Conservation (phyloP, 1,284 basidiomycete species). For the Rhodotorula sp. region DNA sequence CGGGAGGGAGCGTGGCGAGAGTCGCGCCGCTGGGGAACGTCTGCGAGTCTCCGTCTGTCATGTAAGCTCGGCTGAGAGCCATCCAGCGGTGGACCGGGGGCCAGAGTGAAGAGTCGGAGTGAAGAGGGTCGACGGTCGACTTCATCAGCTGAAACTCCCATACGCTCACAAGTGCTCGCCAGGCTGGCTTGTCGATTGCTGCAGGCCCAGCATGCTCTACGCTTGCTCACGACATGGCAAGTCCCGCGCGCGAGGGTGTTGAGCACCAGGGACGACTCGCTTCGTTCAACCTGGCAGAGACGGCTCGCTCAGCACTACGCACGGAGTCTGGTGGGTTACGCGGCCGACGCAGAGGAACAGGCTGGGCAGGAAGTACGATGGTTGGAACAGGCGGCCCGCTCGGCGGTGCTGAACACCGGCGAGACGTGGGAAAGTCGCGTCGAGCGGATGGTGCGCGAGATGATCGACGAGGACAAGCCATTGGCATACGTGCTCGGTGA, state of each 20-base stretch:
- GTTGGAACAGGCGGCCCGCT: slow-evolving; percentile 10
- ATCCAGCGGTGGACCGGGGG: neutral
- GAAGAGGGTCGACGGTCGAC: too few species aligned
- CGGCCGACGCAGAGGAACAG: neutral
- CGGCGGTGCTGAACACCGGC: neutral
- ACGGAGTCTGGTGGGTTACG: neutral
- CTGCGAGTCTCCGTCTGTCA: too few species aligned
- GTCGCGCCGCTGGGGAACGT: neutral
- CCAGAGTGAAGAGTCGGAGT: neutral
- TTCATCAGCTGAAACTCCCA: too few species aligned
- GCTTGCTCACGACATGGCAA: too few species aligned
- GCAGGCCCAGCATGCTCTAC: too few species aligned
- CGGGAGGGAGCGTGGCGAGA: slow-evolving; percentile 2
- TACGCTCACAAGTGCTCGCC: too few species aligned
- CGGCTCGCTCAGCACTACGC: neutral
- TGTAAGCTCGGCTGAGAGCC: neutral
- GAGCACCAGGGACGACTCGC: neutral
- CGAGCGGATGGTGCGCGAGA: slow-evolving; percentile 26
- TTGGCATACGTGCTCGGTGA: slow-evolving; percentile 87
- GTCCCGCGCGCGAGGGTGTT: too few species aligned
- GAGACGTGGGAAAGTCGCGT: neutral
- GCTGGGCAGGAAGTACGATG: slow-evolving; percentile 20
- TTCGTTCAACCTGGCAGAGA: neutral
- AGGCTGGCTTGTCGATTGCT: too few species aligned
- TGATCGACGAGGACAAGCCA: slow-evolving; percentile 63